These are phyloP conservation scores for Curvularia hawaiiensis DNA, from an alignment of 2,329 filamentous ascomycete species.

Conservation along the genomic window DNA sequence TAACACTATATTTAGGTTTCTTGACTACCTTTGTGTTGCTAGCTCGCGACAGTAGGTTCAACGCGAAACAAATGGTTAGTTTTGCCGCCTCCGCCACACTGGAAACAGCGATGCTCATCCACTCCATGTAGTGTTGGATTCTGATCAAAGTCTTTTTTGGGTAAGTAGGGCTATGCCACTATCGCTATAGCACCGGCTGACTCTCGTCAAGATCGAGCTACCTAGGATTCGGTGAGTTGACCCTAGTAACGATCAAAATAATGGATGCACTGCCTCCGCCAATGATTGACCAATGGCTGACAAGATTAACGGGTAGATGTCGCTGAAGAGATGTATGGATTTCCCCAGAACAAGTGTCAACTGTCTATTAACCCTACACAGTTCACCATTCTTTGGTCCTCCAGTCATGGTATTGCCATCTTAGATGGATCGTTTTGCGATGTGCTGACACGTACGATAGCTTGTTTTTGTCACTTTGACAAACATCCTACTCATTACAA, in stretches of 20 bases:
- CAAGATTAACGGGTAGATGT: conserved; percentile 45
- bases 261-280: conserved; percentile 14
- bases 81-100: background rate
- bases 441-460: conserved; percentile 44
- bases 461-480: conserved; percentile 78
- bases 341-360: background rate
- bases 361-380: conserved; percentile 29
- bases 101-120: conserved; percentile 15
- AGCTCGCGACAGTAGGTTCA: conserved; percentile 68
- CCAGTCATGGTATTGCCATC: conserved; percentile 54
- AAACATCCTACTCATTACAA: conserved; percentile 79
- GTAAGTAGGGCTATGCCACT: conserved; percentile 30
- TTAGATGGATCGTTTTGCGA: conserved; percentile 14
- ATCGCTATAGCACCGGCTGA: conserved; percentile 1
- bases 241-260: background rate
- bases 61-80: conserved; percentile 64
- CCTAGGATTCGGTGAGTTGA: conserved; percentile 69
- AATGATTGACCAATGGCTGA: conserved; percentile 35
- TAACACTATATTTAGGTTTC: conserved; percentile 62
- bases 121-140: conserved; percentile 63
- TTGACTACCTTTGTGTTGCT: conserved; percentile 83
- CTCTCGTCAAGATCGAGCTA: conserved; percentile 60
- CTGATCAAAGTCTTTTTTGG: conserved; percentile 83
- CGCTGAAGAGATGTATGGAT: conserved; percentile 51
- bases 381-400: conserved; percentile 58